These are phyloP conservation scores for Dittrichia graveolens DNA, from an alignment of 129 eudicot species.

Conservation along the genomic window DNA sequence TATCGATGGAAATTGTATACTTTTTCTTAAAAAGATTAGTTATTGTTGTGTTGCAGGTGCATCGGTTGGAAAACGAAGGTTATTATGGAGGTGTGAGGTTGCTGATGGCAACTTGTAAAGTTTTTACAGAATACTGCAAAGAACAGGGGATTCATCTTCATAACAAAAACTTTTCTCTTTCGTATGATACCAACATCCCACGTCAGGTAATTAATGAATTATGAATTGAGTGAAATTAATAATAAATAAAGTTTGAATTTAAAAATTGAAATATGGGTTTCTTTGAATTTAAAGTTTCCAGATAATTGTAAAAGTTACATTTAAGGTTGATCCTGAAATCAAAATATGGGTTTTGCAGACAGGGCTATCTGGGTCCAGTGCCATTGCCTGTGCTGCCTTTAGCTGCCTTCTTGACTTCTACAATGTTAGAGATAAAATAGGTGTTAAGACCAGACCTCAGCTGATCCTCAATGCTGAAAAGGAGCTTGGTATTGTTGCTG, in stretches of 20 bases:
- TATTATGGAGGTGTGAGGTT: conserved; percentile 95
- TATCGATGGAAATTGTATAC: not conserved
- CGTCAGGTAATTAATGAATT: conserved; percentile 67
- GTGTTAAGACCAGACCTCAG: conserved; percentile 80
- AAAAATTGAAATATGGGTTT: too few relatives aligned
- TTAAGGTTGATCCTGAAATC: not conserved
- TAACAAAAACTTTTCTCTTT: conserved; percentile 63
- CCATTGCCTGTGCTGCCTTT: conserved; percentile 94
- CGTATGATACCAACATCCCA: conserved; percentile 95
- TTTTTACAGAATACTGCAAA: conserved; percentile 68
- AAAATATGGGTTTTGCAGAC: conserved; percentile 48
- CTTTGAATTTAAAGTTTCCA: too few relatives aligned
- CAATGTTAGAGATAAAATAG: conserved; percentile 70
- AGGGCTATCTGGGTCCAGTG: conserved; percentile 98
- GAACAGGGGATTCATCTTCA: conserved; percentile 60
- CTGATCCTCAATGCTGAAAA: conserved; percentile 89
- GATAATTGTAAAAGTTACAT: not conserved
- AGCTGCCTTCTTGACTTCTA: conserved; percentile 94
- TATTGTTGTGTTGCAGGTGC: conserved; percentile 48
- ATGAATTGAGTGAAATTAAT: too few relatives aligned
- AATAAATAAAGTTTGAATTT: too few relatives aligned
- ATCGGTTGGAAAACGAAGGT: conserved; percentile 71
- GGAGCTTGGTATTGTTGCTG: conserved; percentile 98
- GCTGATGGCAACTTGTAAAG: conserved; percentile 88
- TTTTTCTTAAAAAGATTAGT: too few relatives aligned